These are phyloP conservation scores for Amaranthus cruentus DNA, from an alignment of 148 eudicot genomes.

Conservation along the genomic window DNA sequence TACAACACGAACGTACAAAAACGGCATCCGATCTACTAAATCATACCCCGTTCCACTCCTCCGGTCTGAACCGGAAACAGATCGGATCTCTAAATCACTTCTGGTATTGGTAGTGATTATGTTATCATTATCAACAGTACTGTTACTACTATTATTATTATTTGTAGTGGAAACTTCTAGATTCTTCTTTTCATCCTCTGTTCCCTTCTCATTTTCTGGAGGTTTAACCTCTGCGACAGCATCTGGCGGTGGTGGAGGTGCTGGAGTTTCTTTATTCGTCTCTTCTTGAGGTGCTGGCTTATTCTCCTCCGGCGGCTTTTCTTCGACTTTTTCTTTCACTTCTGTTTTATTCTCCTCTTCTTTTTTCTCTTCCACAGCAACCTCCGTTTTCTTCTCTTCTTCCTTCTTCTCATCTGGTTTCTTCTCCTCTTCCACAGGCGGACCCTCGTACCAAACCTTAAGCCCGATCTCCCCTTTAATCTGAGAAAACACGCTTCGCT, in stretches of 20 bases:
- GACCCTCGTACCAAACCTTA: conserved; percentile 57
- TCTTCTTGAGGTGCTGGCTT: conserved; percentile 19
- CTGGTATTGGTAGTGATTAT: background rate
- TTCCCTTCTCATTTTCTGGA: conserved; percentile 20
- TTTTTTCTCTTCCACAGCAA: background rate
- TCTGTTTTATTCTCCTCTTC: background rate
- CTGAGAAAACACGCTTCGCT: conserved; percentile 84
- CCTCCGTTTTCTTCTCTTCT: conserved; percentile 16
- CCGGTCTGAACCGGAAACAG: conserved; percentile 29
- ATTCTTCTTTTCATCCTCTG: conserved; percentile 26
- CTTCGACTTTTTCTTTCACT: conserved; percentile 9
- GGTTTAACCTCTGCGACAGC: conserved; percentile 27
- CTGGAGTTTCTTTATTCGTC: conserved; percentile 14
- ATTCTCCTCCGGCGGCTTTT: conserved; percentile 18
- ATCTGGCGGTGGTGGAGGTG: conserved; percentile 18
- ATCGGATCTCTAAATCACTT: conserved; percentile 35
- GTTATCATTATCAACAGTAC: background rate
- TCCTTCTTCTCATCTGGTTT: conserved; percentile 17
- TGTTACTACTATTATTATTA: conserved; percentile 2
- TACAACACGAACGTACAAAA: conserved; percentile 70
- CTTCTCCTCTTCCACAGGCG: conserved; percentile 18
- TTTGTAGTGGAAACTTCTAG: background rate
- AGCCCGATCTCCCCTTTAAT: conserved; percentile 85
- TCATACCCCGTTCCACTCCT: conserved; percentile 45
- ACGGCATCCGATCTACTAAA: conserved; percentile 77